phyloP scores from a whole-genome alignment of 2,329 filamentous ascomycete genomes.

The Penicillium palitans region DNA sequence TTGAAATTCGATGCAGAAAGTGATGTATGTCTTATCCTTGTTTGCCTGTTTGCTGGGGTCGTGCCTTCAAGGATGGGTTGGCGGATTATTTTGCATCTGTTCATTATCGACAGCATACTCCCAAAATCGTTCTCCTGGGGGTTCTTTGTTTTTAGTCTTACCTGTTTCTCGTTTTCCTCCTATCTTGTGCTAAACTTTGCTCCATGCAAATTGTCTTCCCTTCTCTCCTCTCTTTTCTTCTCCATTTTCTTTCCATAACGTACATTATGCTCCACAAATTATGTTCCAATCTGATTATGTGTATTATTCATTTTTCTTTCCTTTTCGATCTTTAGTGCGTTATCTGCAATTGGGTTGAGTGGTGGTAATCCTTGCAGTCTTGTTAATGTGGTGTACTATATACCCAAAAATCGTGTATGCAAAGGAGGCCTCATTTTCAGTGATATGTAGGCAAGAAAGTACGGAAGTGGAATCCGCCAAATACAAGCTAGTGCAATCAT shows the following conservation, averaged over 20 bases:
- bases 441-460: background rate
- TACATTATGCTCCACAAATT: constrained; percentile 20
- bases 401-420: too few species aligned
- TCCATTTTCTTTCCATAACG: constrained; percentile 14
- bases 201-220: constrained; percentile 8
- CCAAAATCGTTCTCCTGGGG: constrained; percentile 23
- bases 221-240: constrained; percentile 1
- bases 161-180: constrained; percentile 24
- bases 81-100: constrained; percentile 16
- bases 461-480: background rate
- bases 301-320: background rate
- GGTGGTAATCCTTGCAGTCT: background rate
- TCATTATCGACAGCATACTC: constrained; percentile 14
- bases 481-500: background rate
- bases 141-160: constrained; percentile 18
- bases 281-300: constrained; percentile 11
- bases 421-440: background rate
- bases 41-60: constrained; percentile 11
- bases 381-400: background rate
- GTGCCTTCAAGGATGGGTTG: constrained; percentile 16
- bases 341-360: background rate
- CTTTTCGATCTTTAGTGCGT: background rate
- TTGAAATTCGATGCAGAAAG: constrained; percentile 14
- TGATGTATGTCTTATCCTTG: constrained; percentile 7
- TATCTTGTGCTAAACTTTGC: constrained; percentile 11